Evolutionary conservation across 2,329 filamentous ascomycete species (phyloP), one percentile per base, ranked within the genome.

Genomic region (Calycina herbarum): DNA sequence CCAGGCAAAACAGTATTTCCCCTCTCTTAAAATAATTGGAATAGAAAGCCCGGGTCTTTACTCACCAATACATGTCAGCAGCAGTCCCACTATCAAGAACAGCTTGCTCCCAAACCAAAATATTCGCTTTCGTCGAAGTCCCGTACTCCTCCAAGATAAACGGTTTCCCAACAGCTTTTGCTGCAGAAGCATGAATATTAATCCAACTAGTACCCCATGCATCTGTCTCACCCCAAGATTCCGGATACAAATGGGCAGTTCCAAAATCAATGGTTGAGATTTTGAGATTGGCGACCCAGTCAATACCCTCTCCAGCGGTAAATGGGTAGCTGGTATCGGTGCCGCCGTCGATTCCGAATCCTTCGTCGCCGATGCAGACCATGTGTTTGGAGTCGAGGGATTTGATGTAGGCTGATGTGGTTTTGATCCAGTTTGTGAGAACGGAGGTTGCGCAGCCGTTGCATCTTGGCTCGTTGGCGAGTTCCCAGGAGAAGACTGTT

Each of bases 401-500:
- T 76, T 90, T 90, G 77, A 91, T 85, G 73, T 89, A 91, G 6
- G 81, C 77, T 35, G 84, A 86, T 0, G 82, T 86, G 1, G 76
- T 78, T 45, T 33, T 48, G 11, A 48, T 85, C 89, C 88, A 91
- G 57, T 83, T 79, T 48, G 82, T 83, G 66, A 91, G 80, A 15
- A 88, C 82, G 6, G 81, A 80, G 0, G 85, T 84, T 40, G 78
- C 78, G 73, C 88, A 91, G 11, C 85, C 82, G 11, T 80, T 79
- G 77, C 88, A 90, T 65, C 88, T 81, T n/a, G 88, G 85, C 76
- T 91, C 89, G 69, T 91, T 91, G 62, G 82, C 85, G 1, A 91
- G 78, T 71, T 91, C 88, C 89, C 89, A 91, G 0, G 87, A 86
- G 69, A 91, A 86, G 51, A 91, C 81, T 0, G 88, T 83, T 0